phyloP scores from a whole-genome alignment of 2,329 filamentous ascomycete genomes.

The Sphaerulina vaccinii region DNA sequence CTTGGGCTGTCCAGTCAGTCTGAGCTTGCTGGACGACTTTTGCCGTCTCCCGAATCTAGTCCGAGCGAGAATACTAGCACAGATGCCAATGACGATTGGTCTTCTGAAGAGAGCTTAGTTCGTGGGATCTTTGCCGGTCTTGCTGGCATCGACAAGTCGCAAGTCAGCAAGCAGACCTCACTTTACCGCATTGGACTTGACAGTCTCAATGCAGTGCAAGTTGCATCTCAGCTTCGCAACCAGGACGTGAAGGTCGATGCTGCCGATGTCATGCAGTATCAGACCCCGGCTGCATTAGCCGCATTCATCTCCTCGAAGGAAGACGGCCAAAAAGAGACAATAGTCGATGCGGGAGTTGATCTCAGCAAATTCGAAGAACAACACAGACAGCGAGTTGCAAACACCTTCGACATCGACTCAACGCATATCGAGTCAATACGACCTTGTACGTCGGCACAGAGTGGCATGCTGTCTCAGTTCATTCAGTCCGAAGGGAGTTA shows the following conservation, averaged over 20 bases:
- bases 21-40: slow-evolving; percentile 22
- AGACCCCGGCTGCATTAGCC: slow-evolving; percentile 29
- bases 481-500: slow-evolving; percentile 62
- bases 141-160: slow-evolving; percentile 50
- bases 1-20: slow-evolving; percentile 21
- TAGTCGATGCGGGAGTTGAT: slow-evolving; percentile 42
- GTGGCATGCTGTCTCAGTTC: slow-evolving; percentile 76
- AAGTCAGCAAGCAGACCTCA: slow-evolving; percentile 62
- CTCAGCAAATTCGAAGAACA: slow-evolving; percentile 53
- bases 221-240: slow-evolving; percentile 66
- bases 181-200: slow-evolving; percentile 89
- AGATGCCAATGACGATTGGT: slow-evolving; percentile 44
- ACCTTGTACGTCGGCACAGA: slow-evolving; percentile 78
- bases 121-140: slow-evolving; percentile 59
- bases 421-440: slow-evolving; percentile 57
- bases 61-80: neutral
- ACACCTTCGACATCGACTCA: slow-evolving; percentile 34
- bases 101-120: slow-evolving; percentile 52
- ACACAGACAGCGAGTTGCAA: slow-evolving; percentile 39
- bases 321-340: neutral
- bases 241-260: slow-evolving; percentile 60
- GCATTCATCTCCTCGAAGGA: slow-evolving; percentile 12
- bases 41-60: neutral
- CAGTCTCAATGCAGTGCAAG: slow-evolving; percentile 80
- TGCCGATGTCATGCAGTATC: slow-evolving; percentile 68